phyloP scores from a whole-genome alignment of 768 basidiomycete genomes.

The Podaxis sp. region DNA sequence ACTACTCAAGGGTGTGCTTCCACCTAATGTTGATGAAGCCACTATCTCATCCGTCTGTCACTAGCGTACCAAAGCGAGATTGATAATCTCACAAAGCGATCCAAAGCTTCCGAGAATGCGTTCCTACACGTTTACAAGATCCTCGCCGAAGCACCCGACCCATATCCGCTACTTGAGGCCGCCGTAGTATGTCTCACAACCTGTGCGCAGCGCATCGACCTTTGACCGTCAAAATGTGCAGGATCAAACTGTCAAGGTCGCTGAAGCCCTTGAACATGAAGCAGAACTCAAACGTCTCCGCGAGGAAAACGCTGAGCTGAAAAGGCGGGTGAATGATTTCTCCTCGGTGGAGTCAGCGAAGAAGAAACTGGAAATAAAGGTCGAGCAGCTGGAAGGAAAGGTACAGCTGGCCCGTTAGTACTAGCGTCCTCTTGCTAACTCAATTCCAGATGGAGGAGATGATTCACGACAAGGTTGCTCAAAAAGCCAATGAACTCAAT shows the following conservation, averaged over 20 bases:
- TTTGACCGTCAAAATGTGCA: constrained; percentile 26
- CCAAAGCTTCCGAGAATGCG: constrained; percentile 89
- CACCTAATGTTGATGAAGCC: background rate
- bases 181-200: constrained; percentile 61
- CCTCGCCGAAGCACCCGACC: constrained; percentile 95
- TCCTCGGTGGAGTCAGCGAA: constrained; percentile 63
- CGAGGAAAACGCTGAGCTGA: constrained; percentile 83
- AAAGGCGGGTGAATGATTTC: constrained; percentile 65
- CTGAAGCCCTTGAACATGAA: constrained; percentile 79
- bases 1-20: constrained; percentile 73
- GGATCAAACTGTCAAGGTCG: constrained; percentile 92
- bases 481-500: constrained; percentile 96
- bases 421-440: background rate
- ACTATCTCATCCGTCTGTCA: constrained; percentile 2
- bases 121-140: constrained; percentile 98
- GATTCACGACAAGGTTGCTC: constrained; percentile 83
- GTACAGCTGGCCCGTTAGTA: constrained; percentile 34
- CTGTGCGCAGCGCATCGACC: background rate
- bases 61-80: constrained; percentile 96
- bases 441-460: constrained; percentile 83
- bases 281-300: constrained; percentile 68
- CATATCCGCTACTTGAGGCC: constrained; percentile 93
- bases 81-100: constrained; percentile 90
- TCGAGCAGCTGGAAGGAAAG: constrained; percentile 82
- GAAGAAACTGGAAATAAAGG: constrained; percentile 72